phyloP scores from a whole-genome alignment of 2,329 filamentous ascomycete genomes.

The Penicillium sumatraense region DNA sequence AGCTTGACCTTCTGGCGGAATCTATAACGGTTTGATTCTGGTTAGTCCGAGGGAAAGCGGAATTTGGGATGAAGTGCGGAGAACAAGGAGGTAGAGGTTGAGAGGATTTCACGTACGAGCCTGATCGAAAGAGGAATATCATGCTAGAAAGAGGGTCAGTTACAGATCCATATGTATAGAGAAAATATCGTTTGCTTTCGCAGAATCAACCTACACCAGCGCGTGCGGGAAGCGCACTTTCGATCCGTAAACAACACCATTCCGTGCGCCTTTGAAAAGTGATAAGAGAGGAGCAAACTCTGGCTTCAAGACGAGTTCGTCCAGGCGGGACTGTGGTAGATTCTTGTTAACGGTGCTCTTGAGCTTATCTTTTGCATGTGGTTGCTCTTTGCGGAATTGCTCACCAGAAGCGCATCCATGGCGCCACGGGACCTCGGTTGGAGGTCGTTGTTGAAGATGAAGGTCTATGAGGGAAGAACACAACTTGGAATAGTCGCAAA shows the following conservation, averaged over 20 bases:
- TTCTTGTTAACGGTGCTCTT: conserved; percentile 1
- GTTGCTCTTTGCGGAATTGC: conserved; percentile 2
- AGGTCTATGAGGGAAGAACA: conserved; percentile 17
- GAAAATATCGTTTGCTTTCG: background rate
- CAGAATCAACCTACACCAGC: conserved; percentile 66
- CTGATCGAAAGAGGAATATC: conserved; percentile 94
- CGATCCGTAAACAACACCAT: conserved; percentile 93
- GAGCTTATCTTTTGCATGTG: conserved; percentile 12
- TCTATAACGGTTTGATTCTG: conserved; percentile 34
- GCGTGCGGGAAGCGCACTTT: conserved; percentile 99
- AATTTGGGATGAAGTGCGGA: conserved; percentile 1
- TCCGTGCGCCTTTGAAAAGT: conserved; percentile 89
- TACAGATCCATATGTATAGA: background rate
- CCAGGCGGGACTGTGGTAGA: conserved; percentile 64
- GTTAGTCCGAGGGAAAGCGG: conserved; percentile 16
- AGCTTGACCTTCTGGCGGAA: conserved; percentile 77
- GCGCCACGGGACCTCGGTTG: conserved; percentile 34
- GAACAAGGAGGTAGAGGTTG: conserved; percentile 22
- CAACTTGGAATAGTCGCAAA: conserved; percentile 11
- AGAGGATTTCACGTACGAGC: conserved; percentile 62
- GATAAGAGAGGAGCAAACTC: conserved; percentile 82
- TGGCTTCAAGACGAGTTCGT: conserved; percentile 79
- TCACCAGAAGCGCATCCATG: conserved; percentile 44
- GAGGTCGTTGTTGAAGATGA: conserved; percentile 20
- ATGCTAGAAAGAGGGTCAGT: conserved; percentile 62